Evolutionary conservation across 345 rosid species (phyloP), one percentile per base, ranked within the genome.

Genomic region (Crucihimalaya himalaica): DNA sequence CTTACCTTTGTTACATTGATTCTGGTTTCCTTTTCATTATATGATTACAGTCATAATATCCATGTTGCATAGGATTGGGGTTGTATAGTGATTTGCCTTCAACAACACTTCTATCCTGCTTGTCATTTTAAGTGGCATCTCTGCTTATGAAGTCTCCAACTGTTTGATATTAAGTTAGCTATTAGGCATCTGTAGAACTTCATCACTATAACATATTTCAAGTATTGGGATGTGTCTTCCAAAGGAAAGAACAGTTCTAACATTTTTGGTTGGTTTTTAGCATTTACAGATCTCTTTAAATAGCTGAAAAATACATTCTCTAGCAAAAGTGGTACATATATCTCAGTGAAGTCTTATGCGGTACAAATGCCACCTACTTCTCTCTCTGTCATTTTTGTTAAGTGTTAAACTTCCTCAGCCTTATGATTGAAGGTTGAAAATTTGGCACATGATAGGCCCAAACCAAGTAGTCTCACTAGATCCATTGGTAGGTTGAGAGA

Each of bases 361-460:
- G 20, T 54, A 29, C 12, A 72, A 34, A 65, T 21, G 34, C 32
- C 8, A 23, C 12, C 20, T 21, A 7, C 66, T 60, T 58, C 28
- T 59, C 19, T 59, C 65, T 37, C 34, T 23, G 31, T 20, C 31
- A 8, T 4, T 23, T 15, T 39, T 61, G 50, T 61, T 61, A 20
- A 60, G 15, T 39, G 48, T 53, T 11, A 11, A 53, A 34, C 56
- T 63, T 54, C 47, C 28, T 16, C 39, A 51, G 71, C 40, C 65
- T 55, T 55, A 8, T 32, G 47, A 55, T 66, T 50, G 14, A n/a
- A 72, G 20, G 21, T 34, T 43, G 11, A 20, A 52, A 46, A 23
- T 32, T 4, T 43, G 31, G 37, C 56, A 42, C 40, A 61, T 42
- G 47, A 55, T 68, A 68, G 58, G 58, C 69, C 79, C 70, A 68